Conservation (phyloP, 2,329 filamentous ascomycete genomes). For the Venturia aucupariae region DNA sequence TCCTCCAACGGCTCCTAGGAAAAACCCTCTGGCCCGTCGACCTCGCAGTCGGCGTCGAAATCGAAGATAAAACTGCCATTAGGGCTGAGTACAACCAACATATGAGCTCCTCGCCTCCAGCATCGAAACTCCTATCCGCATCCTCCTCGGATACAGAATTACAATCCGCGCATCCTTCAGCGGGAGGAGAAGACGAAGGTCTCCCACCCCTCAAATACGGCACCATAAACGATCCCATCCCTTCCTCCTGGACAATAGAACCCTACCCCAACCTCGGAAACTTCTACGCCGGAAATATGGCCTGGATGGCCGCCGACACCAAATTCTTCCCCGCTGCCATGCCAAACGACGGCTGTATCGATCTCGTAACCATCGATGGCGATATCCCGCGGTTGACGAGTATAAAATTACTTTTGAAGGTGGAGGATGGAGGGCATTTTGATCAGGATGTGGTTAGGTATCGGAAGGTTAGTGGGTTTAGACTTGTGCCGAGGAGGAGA, state of each 20-base stretch:
- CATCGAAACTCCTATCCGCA: background rate
- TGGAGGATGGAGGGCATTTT: slow-evolving; percentile 69
- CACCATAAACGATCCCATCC: slow-evolving; percentile 67
- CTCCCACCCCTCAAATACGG: slow-evolving; percentile 72
- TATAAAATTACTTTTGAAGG: slow-evolving; percentile 58
- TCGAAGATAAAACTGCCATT: slow-evolving; percentile 55
- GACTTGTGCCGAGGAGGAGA: slow-evolving; percentile 65
- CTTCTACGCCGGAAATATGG: slow-evolving; percentile 93
- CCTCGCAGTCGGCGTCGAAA: slow-evolving; percentile 73
- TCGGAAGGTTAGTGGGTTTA: slow-evolving; percentile 77
- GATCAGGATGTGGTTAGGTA: slow-evolving; percentile 70
- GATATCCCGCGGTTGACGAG: slow-evolving; percentile 59
- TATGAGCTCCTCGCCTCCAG: slow-evolving; percentile 19
- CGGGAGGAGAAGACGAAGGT: slow-evolving; percentile 24
- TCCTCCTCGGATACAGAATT: slow-evolving; percentile 9
- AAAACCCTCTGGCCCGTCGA: slow-evolving; percentile 83
- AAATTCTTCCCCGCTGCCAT: slow-evolving; percentile 83
- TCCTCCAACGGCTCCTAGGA: slow-evolving; percentile 65
- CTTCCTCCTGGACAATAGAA: slow-evolving; percentile 64
- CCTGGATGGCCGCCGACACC: slow-evolving; percentile 76
- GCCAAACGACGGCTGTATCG: slow-evolving; percentile 75
- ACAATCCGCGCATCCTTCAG: background rate
- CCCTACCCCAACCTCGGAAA: slow-evolving; percentile 74
- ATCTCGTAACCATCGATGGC: slow-evolving; percentile 73
- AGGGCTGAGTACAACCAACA: slow-evolving; percentile 22